These are phyloP conservation scores for Diutina pseudorugosa DNA, from an alignment of 1,139 yeast species.

Conservation along the genomic window DNA sequence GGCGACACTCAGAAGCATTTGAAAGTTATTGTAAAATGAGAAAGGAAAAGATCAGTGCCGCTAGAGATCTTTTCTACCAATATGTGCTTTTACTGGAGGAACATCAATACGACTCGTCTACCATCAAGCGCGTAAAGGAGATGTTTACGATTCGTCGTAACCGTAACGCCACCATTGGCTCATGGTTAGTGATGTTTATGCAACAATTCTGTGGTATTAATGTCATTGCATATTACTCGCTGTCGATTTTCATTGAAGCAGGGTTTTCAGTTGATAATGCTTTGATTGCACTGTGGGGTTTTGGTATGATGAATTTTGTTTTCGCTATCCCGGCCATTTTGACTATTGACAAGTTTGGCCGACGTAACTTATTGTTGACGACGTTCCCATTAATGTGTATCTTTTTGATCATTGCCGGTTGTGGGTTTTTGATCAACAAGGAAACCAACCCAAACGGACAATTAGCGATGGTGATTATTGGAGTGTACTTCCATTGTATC, in stretches of 20 bases:
- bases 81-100: conserved; percentile 12
- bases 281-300: conserved; percentile 3
- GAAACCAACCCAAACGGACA: conserved; percentile 18
- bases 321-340: conserved; percentile 4
- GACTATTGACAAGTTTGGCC: conserved; percentile 3
- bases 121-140: conserved; percentile 31
- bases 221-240: background rate
- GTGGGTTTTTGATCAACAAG: conserved; percentile 48
- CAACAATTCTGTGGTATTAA: conserved; percentile 87
- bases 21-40: background rate
- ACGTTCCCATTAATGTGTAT: conserved; percentile 4
- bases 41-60: conserved; percentile 28
- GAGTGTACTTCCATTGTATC: conserved; percentile 61
- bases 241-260: background rate
- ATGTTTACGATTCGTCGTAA: conserved; percentile 64
- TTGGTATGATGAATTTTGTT: conserved; percentile 3
- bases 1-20: background rate
- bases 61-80: conserved; percentile 67
- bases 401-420: conserved; percentile 3
- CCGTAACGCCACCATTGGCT: conserved; percentile 70
- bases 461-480: conserved; percentile 53
- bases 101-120: conserved; percentile 7
- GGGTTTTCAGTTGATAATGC: background rate
- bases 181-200: conserved; percentile 79
- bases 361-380: background rate